Conservation (phyloP, 2,329 filamentous ascomycete genomes). For the Aspergillus tanneri region DNA sequence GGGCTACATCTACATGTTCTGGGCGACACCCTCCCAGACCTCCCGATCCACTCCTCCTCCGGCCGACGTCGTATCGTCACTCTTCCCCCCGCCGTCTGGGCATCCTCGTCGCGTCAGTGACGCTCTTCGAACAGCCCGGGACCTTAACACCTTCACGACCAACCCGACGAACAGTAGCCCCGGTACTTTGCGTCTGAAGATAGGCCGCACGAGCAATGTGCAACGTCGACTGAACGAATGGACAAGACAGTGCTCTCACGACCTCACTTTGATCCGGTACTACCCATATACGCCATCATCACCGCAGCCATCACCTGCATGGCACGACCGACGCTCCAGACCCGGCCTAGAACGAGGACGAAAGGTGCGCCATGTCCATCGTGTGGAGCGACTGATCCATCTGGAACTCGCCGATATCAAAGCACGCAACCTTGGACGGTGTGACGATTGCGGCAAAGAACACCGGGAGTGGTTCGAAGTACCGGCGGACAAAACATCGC, state of each 20-base stretch:
- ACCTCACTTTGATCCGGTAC: conserved; percentile 81
- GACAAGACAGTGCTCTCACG: conserved; percentile 88
- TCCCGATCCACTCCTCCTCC: conserved; percentile 50
- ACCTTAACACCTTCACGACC: conserved; percentile 31
- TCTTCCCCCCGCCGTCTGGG: conserved; percentile 51
- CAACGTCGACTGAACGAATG: conserved; percentile 89
- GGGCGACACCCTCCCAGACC: conserved; percentile 72
- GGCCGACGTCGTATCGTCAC: conserved; percentile 58
- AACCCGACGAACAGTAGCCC: conserved; percentile 34
- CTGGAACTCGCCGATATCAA: conserved; percentile 69
- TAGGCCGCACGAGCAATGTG: conserved; percentile 73
- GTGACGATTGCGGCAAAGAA: conserved; percentile 74
- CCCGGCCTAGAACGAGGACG: conserved; percentile 40
- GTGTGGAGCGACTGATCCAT: conserved; percentile 87
- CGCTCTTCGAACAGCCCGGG: conserved; percentile 38
- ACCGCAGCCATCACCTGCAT: conserved; percentile 12
- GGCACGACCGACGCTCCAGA: conserved; percentile 7
- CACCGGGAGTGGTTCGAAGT: conserved; percentile 97
- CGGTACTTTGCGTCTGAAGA: conserved; percentile 66
- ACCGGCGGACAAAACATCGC: conserved; percentile 67
- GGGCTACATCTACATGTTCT: conserved; percentile 99
- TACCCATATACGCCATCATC: conserved; percentile 68
- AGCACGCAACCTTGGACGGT: conserved; percentile 61
- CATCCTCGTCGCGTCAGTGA: conserved; percentile 36
- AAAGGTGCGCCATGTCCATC: conserved; percentile 81